Conservation (phyloP, 2,329 filamentous ascomycete genomes). For the Torrubiella hemipterigena region DNA sequence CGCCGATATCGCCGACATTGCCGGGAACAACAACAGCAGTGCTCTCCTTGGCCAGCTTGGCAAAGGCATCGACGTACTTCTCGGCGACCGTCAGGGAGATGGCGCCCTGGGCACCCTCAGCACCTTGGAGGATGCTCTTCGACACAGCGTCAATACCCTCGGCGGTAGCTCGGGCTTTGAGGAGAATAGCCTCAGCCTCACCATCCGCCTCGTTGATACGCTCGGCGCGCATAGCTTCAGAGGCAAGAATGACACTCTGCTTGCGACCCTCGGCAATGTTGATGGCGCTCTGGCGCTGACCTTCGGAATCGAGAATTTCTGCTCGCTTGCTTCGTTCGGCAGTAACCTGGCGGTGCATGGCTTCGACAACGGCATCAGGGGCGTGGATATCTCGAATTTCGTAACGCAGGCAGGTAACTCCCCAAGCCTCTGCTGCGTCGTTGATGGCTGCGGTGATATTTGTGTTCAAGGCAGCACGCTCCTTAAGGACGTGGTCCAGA, state of each 20-base stretch:
- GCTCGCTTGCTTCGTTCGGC: slow-evolving; percentile 95
- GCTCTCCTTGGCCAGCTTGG: slow-evolving; percentile 84
- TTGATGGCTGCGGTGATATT: slow-evolving; percentile 99
- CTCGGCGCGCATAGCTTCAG: slow-evolving; percentile 79
- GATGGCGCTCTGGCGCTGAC: slow-evolving; percentile 93
- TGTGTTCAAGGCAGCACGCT: slow-evolving; percentile 87
- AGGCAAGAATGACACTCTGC: slow-evolving; percentile 91
- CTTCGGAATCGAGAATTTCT: slow-evolving; percentile 94
- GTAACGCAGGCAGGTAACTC: slow-evolving; percentile 89
- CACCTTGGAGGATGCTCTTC: slow-evolving; percentile 58
- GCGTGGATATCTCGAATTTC: slow-evolving; percentile 98
- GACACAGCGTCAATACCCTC: slow-evolving; percentile 80
- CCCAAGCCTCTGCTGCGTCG: slow-evolving; percentile 93
- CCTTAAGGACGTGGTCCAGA: slow-evolving; percentile 94
- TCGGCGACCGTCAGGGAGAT: slow-evolving; percentile 84
- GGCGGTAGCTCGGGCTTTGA: slow-evolving; percentile 80
- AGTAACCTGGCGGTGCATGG: slow-evolving; percentile 97
- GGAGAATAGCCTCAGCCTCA: slow-evolving; percentile 84
- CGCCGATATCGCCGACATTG: slow-evolving; percentile 89
- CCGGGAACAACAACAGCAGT: slow-evolving; percentile 92
- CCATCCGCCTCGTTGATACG: slow-evolving; percentile 86
- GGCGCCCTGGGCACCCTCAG: slow-evolving; percentile 66
- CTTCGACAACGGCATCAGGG: slow-evolving; percentile 81
- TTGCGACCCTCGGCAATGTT: slow-evolving; percentile 98
- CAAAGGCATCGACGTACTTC: slow-evolving; percentile 96